These are phyloP conservation scores for Phoenix dactylifera DNA, from an alignment of 176 grass and related monocot species.

Conservation along the genomic window DNA sequence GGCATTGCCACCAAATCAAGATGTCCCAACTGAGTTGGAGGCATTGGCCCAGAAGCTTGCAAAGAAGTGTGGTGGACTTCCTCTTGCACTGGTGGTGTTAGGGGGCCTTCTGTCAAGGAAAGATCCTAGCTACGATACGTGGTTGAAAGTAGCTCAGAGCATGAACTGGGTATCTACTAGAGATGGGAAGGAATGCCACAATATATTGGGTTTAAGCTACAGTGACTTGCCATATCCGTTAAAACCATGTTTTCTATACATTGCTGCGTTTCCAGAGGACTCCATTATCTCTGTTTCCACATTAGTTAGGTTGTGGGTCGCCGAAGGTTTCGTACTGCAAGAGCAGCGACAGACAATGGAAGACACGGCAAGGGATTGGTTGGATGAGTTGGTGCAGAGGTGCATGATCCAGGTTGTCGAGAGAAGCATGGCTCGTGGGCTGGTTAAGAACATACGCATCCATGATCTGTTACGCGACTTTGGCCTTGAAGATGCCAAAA, in stretches of 20 bases:
- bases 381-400: no score
- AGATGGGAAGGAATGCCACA: background rate
- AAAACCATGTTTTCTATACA: slow-evolving; percentile 5
- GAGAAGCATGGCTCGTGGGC: no score
- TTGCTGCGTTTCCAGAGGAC: no score
- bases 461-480: no score
- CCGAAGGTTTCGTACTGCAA: background rate
- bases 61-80: slow-evolving; percentile 10
- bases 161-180: background rate
- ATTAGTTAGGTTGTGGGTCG: background rate
- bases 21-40: background rate
- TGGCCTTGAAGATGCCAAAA: no score
- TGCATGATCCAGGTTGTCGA: no score
- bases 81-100: slow-evolving; percentile 10
- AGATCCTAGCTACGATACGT: background rate
- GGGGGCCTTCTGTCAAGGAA: slow-evolving; percentile 10
- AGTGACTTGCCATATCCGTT: slow-evolving; percentile 12
- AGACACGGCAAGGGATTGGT: no score
- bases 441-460: no score
- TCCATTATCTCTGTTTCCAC: background rate
- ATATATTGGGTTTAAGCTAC: slow-evolving; percentile 13
- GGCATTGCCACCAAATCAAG: no score
- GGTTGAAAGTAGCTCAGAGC: background rate
- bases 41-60: background rate
- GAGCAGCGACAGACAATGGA: no score